Percentiles rank a stretch among this genome's conserved stretches.
Evolutionary conservation across 2,329 filamentous ascomycete species (phyloP).

Genomic region (Fusarium phyllophilum): DNA sequence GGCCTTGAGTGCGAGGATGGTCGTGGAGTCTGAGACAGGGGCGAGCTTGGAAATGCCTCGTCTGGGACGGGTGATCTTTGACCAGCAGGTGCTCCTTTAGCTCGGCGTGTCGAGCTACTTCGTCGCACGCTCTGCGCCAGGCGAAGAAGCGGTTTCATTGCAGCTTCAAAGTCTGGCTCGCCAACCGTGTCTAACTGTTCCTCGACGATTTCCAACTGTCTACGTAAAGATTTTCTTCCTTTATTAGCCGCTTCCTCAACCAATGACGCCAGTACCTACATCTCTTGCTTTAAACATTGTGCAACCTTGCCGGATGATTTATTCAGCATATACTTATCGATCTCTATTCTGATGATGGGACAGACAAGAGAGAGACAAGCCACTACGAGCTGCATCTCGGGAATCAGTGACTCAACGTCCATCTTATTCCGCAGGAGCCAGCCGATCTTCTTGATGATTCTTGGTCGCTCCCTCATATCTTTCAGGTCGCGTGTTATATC

Average conservation of each 20-base stretch:
- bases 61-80: too few species aligned
- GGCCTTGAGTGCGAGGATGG: not conserved
- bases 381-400: not conserved
- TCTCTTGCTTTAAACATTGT: not conserved
- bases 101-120: too few species aligned
- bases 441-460: not conserved
- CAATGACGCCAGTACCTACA: not conserved
- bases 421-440: not conserved
- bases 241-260: not conserved
- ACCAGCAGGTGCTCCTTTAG: too few species aligned
- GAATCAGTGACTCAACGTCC: slow-evolving; percentile 1
- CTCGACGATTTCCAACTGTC: not conserved
- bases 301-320: not conserved
- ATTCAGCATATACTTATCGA: not conserved
- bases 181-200: too few species aligned
- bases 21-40: not conserved
- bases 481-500: not conserved
- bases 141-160: not conserved
- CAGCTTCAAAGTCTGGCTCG: not conserved
- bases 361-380: not conserved
- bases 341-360: not conserved
- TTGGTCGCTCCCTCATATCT: not conserved
- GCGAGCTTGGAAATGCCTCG: too few species aligned
- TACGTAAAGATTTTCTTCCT: not conserved
- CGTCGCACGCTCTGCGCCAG: not conserved